Evolutionary conservation across 164 flowering plant genomes (phyloP), one percentile per base, ranked within the genome.

Genomic region (Kingdonia uniflora): DNA sequence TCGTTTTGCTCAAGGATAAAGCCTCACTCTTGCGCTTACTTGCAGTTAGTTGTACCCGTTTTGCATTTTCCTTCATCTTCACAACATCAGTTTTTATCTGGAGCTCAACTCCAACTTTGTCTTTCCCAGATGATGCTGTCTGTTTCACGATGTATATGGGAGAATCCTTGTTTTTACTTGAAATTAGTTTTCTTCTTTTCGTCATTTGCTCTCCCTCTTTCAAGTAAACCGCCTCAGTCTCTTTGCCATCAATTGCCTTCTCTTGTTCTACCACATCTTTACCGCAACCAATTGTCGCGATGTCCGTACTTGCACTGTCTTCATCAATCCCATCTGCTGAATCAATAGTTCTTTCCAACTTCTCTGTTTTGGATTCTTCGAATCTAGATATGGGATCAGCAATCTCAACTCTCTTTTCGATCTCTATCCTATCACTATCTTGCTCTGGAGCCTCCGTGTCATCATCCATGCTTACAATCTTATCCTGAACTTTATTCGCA

Each of bases 201-300:
- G 13, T 60, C 33, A 15, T 11, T 43, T 70, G 67, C 49, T 56
- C 39, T 51, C 63, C 1, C 15, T 15, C n/a, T 5, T 55, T 35
- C 59, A 51, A n/a, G 2, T 59, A 25, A 51, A 39, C 57, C 25
- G 39, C 38, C 49, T 49, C 63, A 54, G 55, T 5, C 19, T 66
- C 58, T 61, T 61, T 58, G 47, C 63, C 42, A 53, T 47, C 21
- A 29, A 22, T 5, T 26, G 21, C 42, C 6, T 44, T 67, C 44
- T 41, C 63, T 29, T 52, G 41, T 43, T 49, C 75, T 37, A 17
- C 11, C 41, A 54, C 71, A 46, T 51, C 60, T 33, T 61, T 71
- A 23, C 71, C 80, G 38, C 76, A 77, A 63, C 75, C 58, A 64
- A 76, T 72, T 61, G 78, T 67, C 58, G 76, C 82, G 58, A 64